Evolutionary conservation across 164 flowering plant genomes (phyloP).

Genomic region (Hamamelis virginiana): DNA sequence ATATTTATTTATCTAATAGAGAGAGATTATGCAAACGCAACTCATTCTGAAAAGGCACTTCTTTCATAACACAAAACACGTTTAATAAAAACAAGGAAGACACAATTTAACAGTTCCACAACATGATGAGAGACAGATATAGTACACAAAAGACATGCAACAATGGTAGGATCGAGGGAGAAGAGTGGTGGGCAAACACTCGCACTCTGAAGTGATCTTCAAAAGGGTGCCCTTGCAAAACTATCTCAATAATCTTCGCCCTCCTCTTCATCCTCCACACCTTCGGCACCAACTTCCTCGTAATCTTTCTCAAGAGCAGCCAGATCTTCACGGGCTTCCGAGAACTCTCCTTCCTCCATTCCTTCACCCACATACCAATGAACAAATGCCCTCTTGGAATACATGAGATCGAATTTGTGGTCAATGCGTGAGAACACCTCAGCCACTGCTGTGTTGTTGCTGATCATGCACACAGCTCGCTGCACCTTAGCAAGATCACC

Average conservation of each 20-base stretch:
- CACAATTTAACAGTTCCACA: conserved; percentile 8
- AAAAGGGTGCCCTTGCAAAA: neutral
- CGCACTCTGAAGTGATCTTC: conserved; percentile 1
- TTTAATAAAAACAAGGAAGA: neutral
- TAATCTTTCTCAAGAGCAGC: conserved; percentile 59
- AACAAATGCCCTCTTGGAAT: conserved; percentile 51
- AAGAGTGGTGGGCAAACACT: neutral
- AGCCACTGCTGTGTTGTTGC: conserved; percentile 59
- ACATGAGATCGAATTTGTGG: conserved; percentile 54
- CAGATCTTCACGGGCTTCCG: conserved; percentile 50
- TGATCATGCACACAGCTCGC: conserved; percentile 58
- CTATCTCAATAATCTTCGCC: conserved; percentile 31
- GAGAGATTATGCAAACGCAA: neutral
- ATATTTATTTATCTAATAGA: neutral
- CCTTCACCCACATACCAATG: conserved; percentile 61
- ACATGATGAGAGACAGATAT: neutral
- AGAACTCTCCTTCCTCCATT: conserved; percentile 57
- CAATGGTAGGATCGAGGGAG: neutral
- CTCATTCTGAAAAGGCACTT: conserved; percentile 1
- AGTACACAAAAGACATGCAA: conserved; percentile 4
- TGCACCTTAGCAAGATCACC: conserved; percentile 56
- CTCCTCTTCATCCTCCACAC: conserved; percentile 43
- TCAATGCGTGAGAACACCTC: conserved; percentile 50
- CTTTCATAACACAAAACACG: conserved; percentile 6
- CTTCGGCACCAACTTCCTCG: conserved; percentile 52